Conservation (phyloP, 169 alveolate genomes). For the Eimeria mitis region DNA sequence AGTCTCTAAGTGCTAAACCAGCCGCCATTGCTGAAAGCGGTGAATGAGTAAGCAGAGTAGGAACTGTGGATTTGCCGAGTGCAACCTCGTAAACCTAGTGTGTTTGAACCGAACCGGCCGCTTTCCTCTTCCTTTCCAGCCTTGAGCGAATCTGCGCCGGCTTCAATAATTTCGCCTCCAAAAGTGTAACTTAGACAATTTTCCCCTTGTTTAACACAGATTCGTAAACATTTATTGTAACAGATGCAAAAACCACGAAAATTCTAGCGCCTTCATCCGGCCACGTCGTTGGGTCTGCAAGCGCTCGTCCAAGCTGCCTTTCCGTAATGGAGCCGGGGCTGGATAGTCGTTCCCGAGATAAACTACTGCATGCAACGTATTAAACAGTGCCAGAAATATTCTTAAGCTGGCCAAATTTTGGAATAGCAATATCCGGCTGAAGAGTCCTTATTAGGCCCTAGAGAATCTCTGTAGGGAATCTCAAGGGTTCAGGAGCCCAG, state of each 20-base stretch:
- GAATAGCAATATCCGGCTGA: neutral
- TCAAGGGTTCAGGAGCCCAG: too few relatives aligned
- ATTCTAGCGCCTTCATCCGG: neutral
- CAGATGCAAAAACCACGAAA: neutral
- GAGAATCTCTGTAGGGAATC: too few relatives aligned
- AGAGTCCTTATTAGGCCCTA: too few relatives aligned
- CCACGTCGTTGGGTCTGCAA: neutral
- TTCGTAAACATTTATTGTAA: neutral
- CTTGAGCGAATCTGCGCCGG: neutral
- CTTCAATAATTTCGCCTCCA: neutral
- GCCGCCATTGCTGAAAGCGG: neutral
- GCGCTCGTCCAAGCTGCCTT: neutral
- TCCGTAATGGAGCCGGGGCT: neutral
- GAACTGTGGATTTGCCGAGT: neutral
- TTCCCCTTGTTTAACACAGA: neutral
- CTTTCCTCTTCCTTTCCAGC: neutral
- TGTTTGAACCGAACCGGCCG: neutral
- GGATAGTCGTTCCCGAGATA: neutral
- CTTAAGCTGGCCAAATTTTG: neutral
- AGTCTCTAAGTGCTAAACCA: constrained; percentile 43
- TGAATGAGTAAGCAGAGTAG: neutral
- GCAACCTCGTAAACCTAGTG: neutral
- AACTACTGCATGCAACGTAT: neutral
- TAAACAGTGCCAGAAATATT: neutral
- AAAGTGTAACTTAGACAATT: neutral